These are phyloP conservation scores for Volvox carteri DNA, from an alignment of 163 green algal species.

Conservation along the genomic window DNA sequence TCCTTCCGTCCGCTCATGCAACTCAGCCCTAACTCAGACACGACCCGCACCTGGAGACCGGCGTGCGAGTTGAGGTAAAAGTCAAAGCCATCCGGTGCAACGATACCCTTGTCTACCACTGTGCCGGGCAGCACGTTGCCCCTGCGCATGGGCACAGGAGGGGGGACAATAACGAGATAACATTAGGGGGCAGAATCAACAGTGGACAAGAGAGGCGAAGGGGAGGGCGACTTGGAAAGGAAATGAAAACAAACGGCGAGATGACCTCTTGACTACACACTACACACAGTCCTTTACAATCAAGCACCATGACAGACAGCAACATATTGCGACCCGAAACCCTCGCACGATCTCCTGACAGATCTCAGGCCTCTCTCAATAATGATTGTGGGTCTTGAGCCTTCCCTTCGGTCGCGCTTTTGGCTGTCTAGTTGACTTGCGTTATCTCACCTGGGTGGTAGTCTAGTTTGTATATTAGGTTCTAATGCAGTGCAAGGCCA, in stretches of 20 bases:
- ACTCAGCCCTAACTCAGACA: too few species aligned
- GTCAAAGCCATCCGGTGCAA: conserved; percentile 81
- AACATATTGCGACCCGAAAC: too few species aligned
- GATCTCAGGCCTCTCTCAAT: too few species aligned
- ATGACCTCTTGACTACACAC: not conserved
- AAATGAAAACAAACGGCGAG: not conserved
- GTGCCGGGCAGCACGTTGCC: conserved; percentile 77
- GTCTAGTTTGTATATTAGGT: too few species aligned
- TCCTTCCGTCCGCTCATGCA: not conserved
- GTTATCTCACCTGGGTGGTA: too few species aligned
- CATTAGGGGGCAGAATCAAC: not conserved
- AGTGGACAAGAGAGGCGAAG: not conserved
- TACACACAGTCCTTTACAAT: not conserved
- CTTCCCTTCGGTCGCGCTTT: too few species aligned
- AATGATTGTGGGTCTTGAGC: too few species aligned
- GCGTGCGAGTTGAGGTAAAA: conserved; percentile 92
- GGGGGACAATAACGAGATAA: too few species aligned
- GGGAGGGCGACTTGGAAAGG: not conserved
- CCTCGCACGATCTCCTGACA: too few species aligned
- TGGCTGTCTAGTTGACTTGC: too few species aligned
- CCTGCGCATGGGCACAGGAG: conserved; percentile 1
- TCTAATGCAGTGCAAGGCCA: not conserved
- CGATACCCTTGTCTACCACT: conserved; percentile 86
- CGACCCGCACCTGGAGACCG: conserved; percentile 78
- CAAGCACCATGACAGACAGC: not conserved